These are phyloP conservation scores for Prunus davidiana DNA, from an alignment of 306 rosid species.

Conservation along the genomic window DNA sequence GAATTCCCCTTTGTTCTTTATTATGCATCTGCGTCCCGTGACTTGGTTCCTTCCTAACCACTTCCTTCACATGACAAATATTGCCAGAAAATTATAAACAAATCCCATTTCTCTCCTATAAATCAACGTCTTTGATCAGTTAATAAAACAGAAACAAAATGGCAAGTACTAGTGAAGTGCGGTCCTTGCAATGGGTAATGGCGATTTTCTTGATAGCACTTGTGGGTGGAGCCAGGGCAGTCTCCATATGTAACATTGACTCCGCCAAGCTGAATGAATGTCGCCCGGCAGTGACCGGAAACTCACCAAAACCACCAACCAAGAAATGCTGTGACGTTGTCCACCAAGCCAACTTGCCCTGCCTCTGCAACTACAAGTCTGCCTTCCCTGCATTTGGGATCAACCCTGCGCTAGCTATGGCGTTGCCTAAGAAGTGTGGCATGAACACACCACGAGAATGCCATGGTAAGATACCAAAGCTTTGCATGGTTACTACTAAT, in stretches of 20 bases:
- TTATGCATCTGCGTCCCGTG: slow-evolving; percentile 22
- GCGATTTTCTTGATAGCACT: slow-evolving; percentile 35
- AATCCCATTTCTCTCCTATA: slow-evolving; percentile 22
- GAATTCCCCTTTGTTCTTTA: neutral
- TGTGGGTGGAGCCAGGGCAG: slow-evolving; percentile 29
- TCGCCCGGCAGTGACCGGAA: slow-evolving; percentile 45
- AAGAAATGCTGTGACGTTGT: slow-evolving; percentile 47
- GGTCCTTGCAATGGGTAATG: slow-evolving; percentile 25
- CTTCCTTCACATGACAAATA: slow-evolving; percentile 45
- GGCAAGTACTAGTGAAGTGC: slow-evolving; percentile 24
- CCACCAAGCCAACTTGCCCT: slow-evolving; percentile 41
- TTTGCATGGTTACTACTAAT: neutral
- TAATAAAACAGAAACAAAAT: neutral
- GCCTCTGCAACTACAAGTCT: slow-evolving; percentile 50
- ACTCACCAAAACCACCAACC: slow-evolving; percentile 38
- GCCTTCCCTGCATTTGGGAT: slow-evolving; percentile 45
- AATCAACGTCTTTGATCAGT: slow-evolving; percentile 1
- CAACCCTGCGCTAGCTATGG: slow-evolving; percentile 50
- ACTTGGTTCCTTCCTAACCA: slow-evolving; percentile 17
- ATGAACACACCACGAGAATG: slow-evolving; percentile 40
- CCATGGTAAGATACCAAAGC: slow-evolving; percentile 32
- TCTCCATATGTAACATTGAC: slow-evolving; percentile 39
- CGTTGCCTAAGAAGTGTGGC: slow-evolving; percentile 62
- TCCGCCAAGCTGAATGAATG: slow-evolving; percentile 35
- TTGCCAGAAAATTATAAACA: slow-evolving; percentile 7